phyloP scores from a whole-genome alignment of 1,284 basidiomycete species.

The Coniferiporia sulphurascens region DNA sequence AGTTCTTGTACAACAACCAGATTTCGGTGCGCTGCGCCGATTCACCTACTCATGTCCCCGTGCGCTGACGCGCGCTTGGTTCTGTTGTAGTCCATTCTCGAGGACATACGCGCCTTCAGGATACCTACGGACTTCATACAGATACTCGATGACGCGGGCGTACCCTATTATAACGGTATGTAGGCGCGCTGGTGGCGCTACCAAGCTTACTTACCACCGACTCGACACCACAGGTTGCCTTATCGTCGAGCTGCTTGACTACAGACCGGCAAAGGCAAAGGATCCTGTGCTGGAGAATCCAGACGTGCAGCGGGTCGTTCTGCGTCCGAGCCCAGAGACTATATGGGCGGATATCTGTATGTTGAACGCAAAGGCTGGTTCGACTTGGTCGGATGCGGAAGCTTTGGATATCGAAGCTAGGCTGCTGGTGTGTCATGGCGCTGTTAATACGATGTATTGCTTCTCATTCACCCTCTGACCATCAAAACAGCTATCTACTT shows the following conservation, averaged over 20 bases:
- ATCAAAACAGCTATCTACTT: slow-evolving; percentile 53
- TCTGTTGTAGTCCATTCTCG: slow-evolving; percentile 55
- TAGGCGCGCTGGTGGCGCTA: slow-evolving; percentile 7
- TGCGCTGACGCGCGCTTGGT: slow-evolving; percentile 18
- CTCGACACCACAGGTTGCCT: slow-evolving; percentile 53
- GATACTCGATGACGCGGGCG: slow-evolving; percentile 59
- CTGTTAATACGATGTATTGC: not conserved
- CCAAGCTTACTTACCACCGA: slow-evolving; percentile 1
- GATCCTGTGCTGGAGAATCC: slow-evolving; percentile 52
- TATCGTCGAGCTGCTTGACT: slow-evolving; percentile 74
- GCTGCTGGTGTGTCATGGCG: slow-evolving; percentile 49
- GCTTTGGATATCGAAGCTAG: slow-evolving; percentile 67
- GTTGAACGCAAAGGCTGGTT: slow-evolving; percentile 51
- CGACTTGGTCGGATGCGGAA: slow-evolving; percentile 62
- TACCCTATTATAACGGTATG: slow-evolving; percentile 77
- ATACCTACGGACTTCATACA: slow-evolving; percentile 80
- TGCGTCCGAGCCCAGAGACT: slow-evolving; percentile 69
- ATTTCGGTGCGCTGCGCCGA: slow-evolving; percentile 48
- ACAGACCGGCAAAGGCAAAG: slow-evolving; percentile 50
- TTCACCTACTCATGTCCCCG: slow-evolving; percentile 2
- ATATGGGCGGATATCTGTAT: slow-evolving; percentile 72
- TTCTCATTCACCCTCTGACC: slow-evolving; percentile 12
- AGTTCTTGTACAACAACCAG: slow-evolving; percentile 74
- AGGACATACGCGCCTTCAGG: slow-evolving; percentile 71
- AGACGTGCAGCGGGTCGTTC: slow-evolving; percentile 59